phyloP scores from a whole-genome alignment of 768 basidiomycete species.

The Phlebiopsis gigantea region DNA sequence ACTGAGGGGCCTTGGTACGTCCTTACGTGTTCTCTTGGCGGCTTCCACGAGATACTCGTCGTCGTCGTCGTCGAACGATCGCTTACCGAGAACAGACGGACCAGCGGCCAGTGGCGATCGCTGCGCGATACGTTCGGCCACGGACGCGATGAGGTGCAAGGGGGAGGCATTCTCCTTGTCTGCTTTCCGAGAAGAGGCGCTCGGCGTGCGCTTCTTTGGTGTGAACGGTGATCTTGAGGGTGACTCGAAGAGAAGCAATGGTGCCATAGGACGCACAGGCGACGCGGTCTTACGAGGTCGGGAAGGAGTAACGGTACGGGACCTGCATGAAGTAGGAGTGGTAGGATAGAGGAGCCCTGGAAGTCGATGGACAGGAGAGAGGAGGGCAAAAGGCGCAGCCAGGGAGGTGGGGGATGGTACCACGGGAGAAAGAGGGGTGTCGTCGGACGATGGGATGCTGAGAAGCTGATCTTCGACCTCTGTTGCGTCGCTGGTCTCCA shows the following conservation, averaged over 20 bases:
- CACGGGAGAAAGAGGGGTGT: not conserved
- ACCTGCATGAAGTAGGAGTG: slow-evolving; percentile 10
- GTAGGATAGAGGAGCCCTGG: slow-evolving; percentile 1
- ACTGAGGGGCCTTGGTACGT: not conserved
- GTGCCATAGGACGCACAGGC: slow-evolving; percentile 2
- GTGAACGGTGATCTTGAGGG: slow-evolving; percentile 15
- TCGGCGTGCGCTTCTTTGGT: slow-evolving; percentile 12
- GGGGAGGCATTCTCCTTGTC: slow-evolving; percentile 64
- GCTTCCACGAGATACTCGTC: slow-evolving; percentile 8
- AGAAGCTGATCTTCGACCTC: slow-evolving; percentile 12
- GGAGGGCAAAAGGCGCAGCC: not conserved
- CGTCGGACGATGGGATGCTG: not conserved
- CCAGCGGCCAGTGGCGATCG: slow-evolving; percentile 32
- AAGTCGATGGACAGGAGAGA: not conserved
- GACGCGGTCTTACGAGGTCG: slow-evolving; percentile 15
- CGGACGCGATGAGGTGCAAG: slow-evolving; percentile 27
- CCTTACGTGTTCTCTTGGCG: slow-evolving; percentile 9
- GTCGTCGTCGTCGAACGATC: slow-evolving; percentile 35
- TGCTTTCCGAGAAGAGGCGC: slow-evolving; percentile 23
- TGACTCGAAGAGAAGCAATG: slow-evolving; percentile 12
- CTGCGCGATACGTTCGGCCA: slow-evolving; percentile 41
- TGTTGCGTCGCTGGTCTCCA: slow-evolving; percentile 13
- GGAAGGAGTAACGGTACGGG: slow-evolving; percentile 2
- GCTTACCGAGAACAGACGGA: slow-evolving; percentile 37
- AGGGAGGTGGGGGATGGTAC: slow-evolving; percentile 10